Evolutionary conservation across 257 asterid species (phyloP), one percentile per base, ranked within the genome.

Genomic region (Solanum boliviense): DNA sequence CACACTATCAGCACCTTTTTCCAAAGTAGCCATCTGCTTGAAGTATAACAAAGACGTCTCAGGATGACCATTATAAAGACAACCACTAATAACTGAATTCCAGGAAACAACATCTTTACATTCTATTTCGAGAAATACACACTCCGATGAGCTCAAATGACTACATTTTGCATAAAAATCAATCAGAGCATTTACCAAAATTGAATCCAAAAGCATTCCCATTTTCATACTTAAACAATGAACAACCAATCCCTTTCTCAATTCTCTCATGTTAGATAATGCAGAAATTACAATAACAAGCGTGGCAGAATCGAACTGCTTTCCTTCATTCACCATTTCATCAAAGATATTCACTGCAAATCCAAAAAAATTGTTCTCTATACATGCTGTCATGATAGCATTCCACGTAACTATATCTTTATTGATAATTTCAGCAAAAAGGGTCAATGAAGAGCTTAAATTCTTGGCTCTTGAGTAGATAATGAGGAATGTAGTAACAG

Each of bases 341-440:
- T 48, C 83, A 90, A 95, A 92, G 41, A 92, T 87, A 21, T 60
- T 89, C 35, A 88, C 31, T 10, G 91, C 94, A 82, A 83, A 84
- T 65, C 75, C 92, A 38, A 89, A 89, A 67, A 56, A 18, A 36
- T 86, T 91, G 84, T 91, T 93, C 86, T 90, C 85, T 5, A 89
- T 13, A 88, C 94, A 93, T 16, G 95, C 94, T 76, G 93, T 92
- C 94, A 93, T 90, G 94, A 93, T 92, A 18, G 95, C 96, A 76
- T 94, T 94, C 94, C 95, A 92, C 11, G 94, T 72, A 67, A 92
- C 94, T 72, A 93, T 92, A 91, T 92, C 95, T 85, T 91, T 95
- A 35, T 71, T 91, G 60, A 74, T 34, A 87, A 91, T 88, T 90
- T 92, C 96, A 83, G 72, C 81, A 56, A 93, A 95, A 46, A 94